A percentile compares a stretch with the other conserved stretches of the same genome.
Conservation (phyloP, 2,329 filamentous ascomycete genomes). For the Escovopsis sp. region DNA sequence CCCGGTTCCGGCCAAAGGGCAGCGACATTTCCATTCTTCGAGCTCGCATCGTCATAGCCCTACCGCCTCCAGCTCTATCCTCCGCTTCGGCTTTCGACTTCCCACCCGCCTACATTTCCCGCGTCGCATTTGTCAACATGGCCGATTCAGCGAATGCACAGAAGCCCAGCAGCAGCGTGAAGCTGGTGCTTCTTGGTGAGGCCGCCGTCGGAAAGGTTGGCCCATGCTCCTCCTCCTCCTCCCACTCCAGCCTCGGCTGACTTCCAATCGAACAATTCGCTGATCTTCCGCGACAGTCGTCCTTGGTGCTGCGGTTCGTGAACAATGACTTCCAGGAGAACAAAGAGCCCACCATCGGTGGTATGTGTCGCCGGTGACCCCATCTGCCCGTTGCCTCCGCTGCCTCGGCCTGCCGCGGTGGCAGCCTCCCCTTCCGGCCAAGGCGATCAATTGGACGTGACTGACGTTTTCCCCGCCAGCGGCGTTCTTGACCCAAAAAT, state of each 20-base stretch:
- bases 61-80: background rate
- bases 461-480: constrained; percentile 34
- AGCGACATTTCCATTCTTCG: background rate
- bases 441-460: too few species aligned
- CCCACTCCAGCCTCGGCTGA: background rate
- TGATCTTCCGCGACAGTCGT: constrained; percentile 49
- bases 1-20: background rate
- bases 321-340: constrained; percentile 99
- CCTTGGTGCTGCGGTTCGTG: constrained; percentile 92
- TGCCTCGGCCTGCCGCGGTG: too few species aligned
- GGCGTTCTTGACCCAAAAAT: constrained; percentile 97
- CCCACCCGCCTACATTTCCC: background rate
- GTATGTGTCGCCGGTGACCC: constrained; percentile 33
- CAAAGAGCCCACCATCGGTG: constrained; percentile 98
- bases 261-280: constrained; percentile 1
- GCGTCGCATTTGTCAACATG: constrained; percentile 14
- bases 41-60: background rate
- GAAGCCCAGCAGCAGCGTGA: constrained; percentile 98
- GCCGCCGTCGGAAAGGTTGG: constrained; percentile 94
- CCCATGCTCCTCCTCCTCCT: background rate
- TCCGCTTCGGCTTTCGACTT: background rate
- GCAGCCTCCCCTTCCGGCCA: too few species aligned
- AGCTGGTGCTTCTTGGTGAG: constrained; percentile 94
- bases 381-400: too few species aligned
- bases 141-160: constrained; percentile 44